These are phyloP conservation scores for Rhynchosporium agropyri DNA, from an alignment of 2,329 filamentous ascomycete species.

Conservation along the genomic window DNA sequence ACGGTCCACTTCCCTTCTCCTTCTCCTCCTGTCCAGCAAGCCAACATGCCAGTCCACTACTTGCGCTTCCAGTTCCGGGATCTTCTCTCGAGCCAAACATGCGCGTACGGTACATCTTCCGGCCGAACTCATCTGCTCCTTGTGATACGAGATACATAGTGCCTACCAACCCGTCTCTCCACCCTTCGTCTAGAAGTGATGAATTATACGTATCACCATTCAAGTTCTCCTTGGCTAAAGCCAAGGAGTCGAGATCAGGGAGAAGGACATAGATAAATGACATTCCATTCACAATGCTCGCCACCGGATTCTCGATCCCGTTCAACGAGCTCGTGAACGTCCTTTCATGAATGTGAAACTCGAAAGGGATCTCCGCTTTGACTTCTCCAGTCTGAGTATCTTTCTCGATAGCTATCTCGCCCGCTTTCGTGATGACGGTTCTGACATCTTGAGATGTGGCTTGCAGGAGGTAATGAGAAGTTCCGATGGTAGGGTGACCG, in stretches of 20 bases:
- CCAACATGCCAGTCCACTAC: slow-evolving; percentile 57
- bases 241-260: slow-evolving; percentile 61
- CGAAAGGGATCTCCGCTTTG: slow-evolving; percentile 67
- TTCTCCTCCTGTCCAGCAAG: slow-evolving; percentile 49
- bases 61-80: slow-evolving; percentile 64
- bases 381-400: slow-evolving; percentile 12
- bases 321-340: slow-evolving; percentile 49
- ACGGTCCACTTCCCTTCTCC: slow-evolving; percentile 27
- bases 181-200: slow-evolving; percentile 53
- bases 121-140: slow-evolving; percentile 39
- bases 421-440: slow-evolving; percentile 52
- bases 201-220: slow-evolving; percentile 26
- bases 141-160: slow-evolving; percentile 62
- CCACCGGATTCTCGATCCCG: slow-evolving; percentile 30
- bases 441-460: slow-evolving; percentile 16
- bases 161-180: slow-evolving; percentile 56
- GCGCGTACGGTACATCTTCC: slow-evolving; percentile 51
- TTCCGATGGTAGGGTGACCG: slow-evolving; percentile 59
- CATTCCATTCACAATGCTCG: slow-evolving; percentile 74
- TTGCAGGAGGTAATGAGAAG: slow-evolving; percentile 52
- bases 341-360: slow-evolving; percentile 61
- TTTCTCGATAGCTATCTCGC: slow-evolving; percentile 39
- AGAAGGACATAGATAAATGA: slow-evolving; percentile 68
- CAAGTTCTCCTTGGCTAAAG: slow-evolving; percentile 46
- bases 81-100: slow-evolving; percentile 63